A percentile compares a stretch with the other conserved stretches of the same genome.
phyloP scores from a whole-genome alignment of 2,329 filamentous ascomycete genomes.

The Penicillium sp. region DNA sequence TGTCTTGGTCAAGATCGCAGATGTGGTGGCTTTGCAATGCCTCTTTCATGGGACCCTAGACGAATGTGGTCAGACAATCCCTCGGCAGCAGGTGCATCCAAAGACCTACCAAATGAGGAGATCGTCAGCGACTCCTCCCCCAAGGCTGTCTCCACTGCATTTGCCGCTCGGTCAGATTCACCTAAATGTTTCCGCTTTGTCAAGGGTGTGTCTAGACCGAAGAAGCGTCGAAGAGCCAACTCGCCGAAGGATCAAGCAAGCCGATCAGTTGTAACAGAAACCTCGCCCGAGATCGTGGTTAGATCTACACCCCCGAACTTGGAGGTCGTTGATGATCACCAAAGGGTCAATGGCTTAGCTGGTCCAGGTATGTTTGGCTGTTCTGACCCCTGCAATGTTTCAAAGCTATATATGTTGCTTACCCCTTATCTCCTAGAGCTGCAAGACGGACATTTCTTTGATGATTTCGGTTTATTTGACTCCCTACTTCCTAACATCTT shows the following conservation, averaged over 20 bases:
- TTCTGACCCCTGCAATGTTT: background rate
- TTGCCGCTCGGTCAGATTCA: background rate
- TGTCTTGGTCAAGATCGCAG: slow-evolving; percentile 17
- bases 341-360: background rate
- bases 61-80: slow-evolving; percentile 6
- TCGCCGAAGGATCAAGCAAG: background rate
- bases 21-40: slow-evolving; percentile 14
- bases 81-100: background rate
- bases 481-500: slow-evolving; percentile 1
- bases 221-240: background rate
- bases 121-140: background rate
- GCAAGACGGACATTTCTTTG: background rate
- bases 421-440: background rate
- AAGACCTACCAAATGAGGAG: background rate
- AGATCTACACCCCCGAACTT: background rate
- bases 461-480: background rate
- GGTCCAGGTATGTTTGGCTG: background rate
- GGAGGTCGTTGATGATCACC: background rate
- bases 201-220: background rate
- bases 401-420: background rate
- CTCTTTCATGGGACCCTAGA: slow-evolving; percentile 15
- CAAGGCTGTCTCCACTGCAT: background rate
- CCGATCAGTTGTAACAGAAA: background rate
- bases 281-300: background rate
- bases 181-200: background rate